Base-by-base conservation (phyloP, 495 filamentous ascomycete species). In the Hyphodiscus hymeniophilus region DNA sequence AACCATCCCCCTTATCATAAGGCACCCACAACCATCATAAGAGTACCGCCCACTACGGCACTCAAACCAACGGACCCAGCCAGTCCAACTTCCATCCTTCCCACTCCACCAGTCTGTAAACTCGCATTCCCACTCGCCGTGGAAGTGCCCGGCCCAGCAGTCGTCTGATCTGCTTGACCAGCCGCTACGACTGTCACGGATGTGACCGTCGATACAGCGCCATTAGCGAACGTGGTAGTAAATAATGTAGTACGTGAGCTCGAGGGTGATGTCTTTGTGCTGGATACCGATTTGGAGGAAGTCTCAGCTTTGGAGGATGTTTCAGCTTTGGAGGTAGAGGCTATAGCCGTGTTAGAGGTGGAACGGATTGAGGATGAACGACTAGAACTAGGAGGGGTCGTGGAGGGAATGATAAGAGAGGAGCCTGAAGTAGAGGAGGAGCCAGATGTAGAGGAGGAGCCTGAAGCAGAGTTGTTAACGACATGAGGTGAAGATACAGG, bases 111-210 rank as follows among this genome's bases (percentile, higher is more conserved):
- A 31, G 46, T 55, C 26, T 55, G 56, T 31, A 17, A 31, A 17
- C 11, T 16, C 26, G 51, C 48, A 2, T 52, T 44, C 8, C 36
- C 47, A 7, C 17, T 35, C 10, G 31, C 42, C 15, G 28, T 52
- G 12, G 39, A 40, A 13, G 45, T 46, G 2, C 34, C 16, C 3
- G 16, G 11, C 17, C 18, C 11, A 16, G 21, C 40, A 13, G 45
- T 33, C 0, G 50, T 38, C 11, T 45, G 16, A 16, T 46, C 20
- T 6, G 38, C 42, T 20, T 45, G 42, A 15, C 23, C 41, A 35
- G 56, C 56, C 2, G 52, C 48, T 12, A 59, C 52, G 31, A 59
- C 52, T 0, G 56, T 59, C 7, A 47, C 7, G 6, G 42, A 43
- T n/a, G 51, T 59, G 15, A 55, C 26, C 3, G 49, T 53, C 15